Conservation (phyloP, 306 rosid species). For the Cucumis sativus region Cucumber_9930_V3 NC_026658.2:942001-942500, state of each 20-base stretch:
- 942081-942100: too few species aligned
- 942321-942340: constrained; percentile 46
- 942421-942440: constrained; percentile 70
- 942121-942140: not conserved
- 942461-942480: constrained; percentile 81
- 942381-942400: constrained; percentile 41
- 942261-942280: not conserved
- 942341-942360: constrained; percentile 67
- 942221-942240: not conserved
- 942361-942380: constrained; percentile 49
- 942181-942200: not conserved
- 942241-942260: not conserved
- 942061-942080: too few species aligned
- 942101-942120: too few species aligned
- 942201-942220: not conserved
- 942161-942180: not conserved
- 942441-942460: constrained; percentile 71
- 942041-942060: too few species aligned
- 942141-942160: not conserved
- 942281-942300: constrained; percentile 23
- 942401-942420: constrained; percentile 60
- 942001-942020: too few species aligned
- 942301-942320: constrained; percentile 27
- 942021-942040: too few species aligned
- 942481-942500: constrained; percentile 65